Conservation (phyloP, 768 basidiomycete genomes). For the Hysterangium stoloniferum region DNA sequence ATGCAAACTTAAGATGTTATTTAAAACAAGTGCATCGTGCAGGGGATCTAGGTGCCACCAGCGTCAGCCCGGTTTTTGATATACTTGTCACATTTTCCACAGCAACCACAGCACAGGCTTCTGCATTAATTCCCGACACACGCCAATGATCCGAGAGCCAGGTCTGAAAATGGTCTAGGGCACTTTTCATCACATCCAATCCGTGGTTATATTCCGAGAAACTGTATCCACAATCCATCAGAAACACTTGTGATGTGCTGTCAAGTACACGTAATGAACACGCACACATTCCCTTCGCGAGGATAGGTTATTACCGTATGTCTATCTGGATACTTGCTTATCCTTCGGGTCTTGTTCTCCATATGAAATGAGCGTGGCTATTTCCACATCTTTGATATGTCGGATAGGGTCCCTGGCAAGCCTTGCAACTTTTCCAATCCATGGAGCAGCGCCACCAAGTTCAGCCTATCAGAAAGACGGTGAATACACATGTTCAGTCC, state of each 20-base stretch:
- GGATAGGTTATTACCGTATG: slow-evolving; percentile 12
- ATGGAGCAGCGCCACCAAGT: slow-evolving; percentile 8
- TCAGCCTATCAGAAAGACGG: background rate
- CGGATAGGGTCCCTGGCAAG: slow-evolving; percentile 4
- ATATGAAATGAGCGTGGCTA: slow-evolving; percentile 12
- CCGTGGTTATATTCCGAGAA: slow-evolving; percentile 8
- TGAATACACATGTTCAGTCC: background rate
- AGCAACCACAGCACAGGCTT: too few relatives aligned
- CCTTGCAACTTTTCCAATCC: background rate
- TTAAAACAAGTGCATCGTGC: too few relatives aligned
- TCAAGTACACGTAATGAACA: background rate
- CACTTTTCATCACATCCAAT: slow-evolving; percentile 7
- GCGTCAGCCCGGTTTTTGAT: too few relatives aligned
- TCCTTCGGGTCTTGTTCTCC: slow-evolving; percentile 12
- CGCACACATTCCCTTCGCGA: slow-evolving; percentile 13
- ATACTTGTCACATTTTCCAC: too few relatives aligned
- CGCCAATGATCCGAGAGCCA: too few relatives aligned
- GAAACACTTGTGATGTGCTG: too few relatives aligned
- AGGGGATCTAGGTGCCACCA: too few relatives aligned
- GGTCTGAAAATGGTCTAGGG: slow-evolving; percentile 5
- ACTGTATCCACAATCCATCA: background rate
- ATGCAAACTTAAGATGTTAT: too few relatives aligned
- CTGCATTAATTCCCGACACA: too few relatives aligned
- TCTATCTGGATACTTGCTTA: slow-evolving; percentile 8
- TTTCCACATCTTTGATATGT: slow-evolving; percentile 12